These are phyloP conservation scores for Colletotrichum sp. DNA, from an alignment of 2,329 filamentous ascomycete genomes.

Conservation along the genomic window DNA sequence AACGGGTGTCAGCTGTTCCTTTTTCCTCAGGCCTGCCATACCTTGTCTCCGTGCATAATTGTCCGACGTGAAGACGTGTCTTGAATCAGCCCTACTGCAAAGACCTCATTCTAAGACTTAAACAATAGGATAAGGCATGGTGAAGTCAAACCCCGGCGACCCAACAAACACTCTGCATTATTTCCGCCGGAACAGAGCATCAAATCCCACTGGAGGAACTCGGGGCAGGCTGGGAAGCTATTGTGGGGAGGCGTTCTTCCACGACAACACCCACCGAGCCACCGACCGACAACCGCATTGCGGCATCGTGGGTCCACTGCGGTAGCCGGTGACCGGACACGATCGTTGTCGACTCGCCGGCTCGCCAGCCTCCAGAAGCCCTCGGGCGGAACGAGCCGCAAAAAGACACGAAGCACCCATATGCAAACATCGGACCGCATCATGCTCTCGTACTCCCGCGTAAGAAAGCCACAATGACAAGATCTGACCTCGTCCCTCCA, in stretches of 20 bases:
- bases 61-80: not conserved
- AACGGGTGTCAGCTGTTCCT: not conserved
- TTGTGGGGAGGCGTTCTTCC: not conserved
- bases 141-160: not conserved
- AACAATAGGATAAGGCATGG: not conserved
- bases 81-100: not conserved
- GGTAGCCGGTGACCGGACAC: not conserved
- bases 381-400: not conserved
- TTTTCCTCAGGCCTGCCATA: not conserved
- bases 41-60: not conserved
- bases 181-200: not conserved
- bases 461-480: not conserved
- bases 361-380: not conserved
- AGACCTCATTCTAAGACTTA: not conserved
- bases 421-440: not conserved
- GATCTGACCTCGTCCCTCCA: not conserved
- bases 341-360: not conserved
- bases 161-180: not conserved
- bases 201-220: not conserved
- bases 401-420: not conserved
- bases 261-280: not conserved
- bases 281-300: constrained; percentile 10
- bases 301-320: not conserved
- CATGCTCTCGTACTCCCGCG: not conserved
- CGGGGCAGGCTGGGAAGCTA: not conserved